Percentiles rank a stretch among this genome's conserved stretches.
These are phyloP conservation scores for Russula emetica DNA, from an alignment of 768 basidiomycete species.

Conservation along the genomic window DNA sequence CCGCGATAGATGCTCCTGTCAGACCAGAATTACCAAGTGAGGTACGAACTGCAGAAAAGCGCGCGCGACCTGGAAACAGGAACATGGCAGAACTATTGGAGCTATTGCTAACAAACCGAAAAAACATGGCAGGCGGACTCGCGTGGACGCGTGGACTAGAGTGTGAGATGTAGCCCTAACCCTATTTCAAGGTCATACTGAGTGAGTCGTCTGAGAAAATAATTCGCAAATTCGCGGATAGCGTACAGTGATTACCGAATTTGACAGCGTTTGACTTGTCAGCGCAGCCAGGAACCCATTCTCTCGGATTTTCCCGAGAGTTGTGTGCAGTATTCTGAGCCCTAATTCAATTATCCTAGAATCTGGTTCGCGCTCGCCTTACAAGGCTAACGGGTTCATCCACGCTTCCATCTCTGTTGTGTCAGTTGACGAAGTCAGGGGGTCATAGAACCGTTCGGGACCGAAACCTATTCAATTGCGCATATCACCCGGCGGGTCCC, in stretches of 20 bases:
- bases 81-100: neutral
- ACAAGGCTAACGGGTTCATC: neutral
- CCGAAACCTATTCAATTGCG: neutral
- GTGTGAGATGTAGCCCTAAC: conserved; percentile 4
- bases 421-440: conserved; percentile 1
- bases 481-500: neutral
- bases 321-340: neutral
- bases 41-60: neutral
- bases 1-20: neutral
- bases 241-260: neutral
- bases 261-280: neutral
- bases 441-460: neutral
- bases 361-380: neutral
- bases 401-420: too few species aligned
- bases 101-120: conserved; percentile 1
- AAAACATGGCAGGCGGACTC: neutral
- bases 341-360: neutral
- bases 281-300: neutral
- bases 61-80: neutral
- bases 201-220: neutral
- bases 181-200: neutral
- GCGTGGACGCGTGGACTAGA: neutral
- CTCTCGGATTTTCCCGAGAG: neutral
- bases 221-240: neutral
- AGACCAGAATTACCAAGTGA: neutral